Evolutionary conservation across 2,329 filamentous ascomycete species (phyloP).

Genomic region (Penicillium sp.): DNA sequence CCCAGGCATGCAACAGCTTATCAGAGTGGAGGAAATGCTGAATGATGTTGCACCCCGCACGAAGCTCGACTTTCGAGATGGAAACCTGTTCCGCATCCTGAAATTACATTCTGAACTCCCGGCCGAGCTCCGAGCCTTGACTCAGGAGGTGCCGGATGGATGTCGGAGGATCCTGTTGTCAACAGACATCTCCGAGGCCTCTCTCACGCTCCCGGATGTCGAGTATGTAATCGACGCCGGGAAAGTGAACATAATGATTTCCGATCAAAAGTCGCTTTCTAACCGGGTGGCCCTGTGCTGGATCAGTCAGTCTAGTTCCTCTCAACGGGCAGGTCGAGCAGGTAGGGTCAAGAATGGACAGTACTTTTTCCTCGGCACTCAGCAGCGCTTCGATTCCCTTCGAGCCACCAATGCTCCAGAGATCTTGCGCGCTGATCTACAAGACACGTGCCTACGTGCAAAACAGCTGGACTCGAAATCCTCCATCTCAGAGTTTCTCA

Average conservation of each 20-base stretch:
- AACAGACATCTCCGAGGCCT: constrained; percentile 51
- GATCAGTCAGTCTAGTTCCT: constrained; percentile 47
- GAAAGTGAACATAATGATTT: constrained; percentile 38
- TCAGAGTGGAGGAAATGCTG: constrained; percentile 31
- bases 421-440: constrained; percentile 44
- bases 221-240: constrained; percentile 50
- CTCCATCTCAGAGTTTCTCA: constrained; percentile 42
- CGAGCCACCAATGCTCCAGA: constrained; percentile 35
- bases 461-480: constrained; percentile 39
- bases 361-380: constrained; percentile 49
- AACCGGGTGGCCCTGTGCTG: constrained; percentile 42
- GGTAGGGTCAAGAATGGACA: constrained; percentile 48
- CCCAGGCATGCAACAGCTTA: constrained; percentile 43
- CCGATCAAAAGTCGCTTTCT: constrained; percentile 40
- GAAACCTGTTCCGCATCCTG: constrained; percentile 41
- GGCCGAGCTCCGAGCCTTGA: constrained; percentile 43
- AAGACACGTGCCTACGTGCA: constrained; percentile 44
- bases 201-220: constrained; percentile 51
- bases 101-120: constrained; percentile 47
- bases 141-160: constrained; percentile 37
- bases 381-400: constrained; percentile 33
- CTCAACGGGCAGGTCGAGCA: constrained; percentile 49
- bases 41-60: constrained; percentile 18
- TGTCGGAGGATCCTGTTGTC: constrained; percentile 49
- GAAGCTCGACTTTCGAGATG: constrained; percentile 42